Percentiles rank a stretch among this genome's conserved stretches.
These are phyloP conservation scores for Fomitopsis pulvina DNA, from an alignment of 768 basidiomycete species.

Conservation along the genomic window DNA sequence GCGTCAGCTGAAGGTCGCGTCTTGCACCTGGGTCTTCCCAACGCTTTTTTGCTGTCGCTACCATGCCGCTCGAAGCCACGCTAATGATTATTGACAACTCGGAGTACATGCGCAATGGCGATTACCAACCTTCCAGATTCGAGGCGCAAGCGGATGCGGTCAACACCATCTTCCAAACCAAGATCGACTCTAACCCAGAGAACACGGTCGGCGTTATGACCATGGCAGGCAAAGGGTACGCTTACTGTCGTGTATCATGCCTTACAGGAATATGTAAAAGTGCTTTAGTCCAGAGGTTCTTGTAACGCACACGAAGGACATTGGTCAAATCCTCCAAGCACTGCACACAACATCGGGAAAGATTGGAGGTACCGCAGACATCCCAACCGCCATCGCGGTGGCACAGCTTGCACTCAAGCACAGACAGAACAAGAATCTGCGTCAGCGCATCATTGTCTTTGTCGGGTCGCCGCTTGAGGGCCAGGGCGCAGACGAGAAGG, in stretches of 20 bases:
- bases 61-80: slow-evolving; percentile 95
- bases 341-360: slow-evolving; percentile 64
- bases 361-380: slow-evolving; percentile 78
- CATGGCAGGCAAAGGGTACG: slow-evolving; percentile 92
- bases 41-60: slow-evolving; percentile 19
- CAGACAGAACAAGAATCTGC: slow-evolving; percentile 95
- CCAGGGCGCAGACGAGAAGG: slow-evolving; percentile 63
- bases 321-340: slow-evolving; percentile 84
- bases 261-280: background rate
- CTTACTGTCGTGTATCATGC: background rate
- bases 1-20: slow-evolving; percentile 12
- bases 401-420: slow-evolving; percentile 97
- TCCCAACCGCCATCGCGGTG: slow-evolving; percentile 86
- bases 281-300: slow-evolving; percentile 81
- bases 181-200: slow-evolving; percentile 95
- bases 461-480: slow-evolving; percentile 84
- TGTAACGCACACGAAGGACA: slow-evolving; percentile 91
- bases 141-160: slow-evolving; percentile 91
- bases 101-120: slow-evolving; percentile 94
- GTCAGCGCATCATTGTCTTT: slow-evolving; percentile 93
- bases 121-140: slow-evolving; percentile 82
- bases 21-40: background rate
- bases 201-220: slow-evolving; percentile 98
- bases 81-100: slow-evolving; percentile 98
- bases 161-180: slow-evolving; percentile 83